Evolutionary conservation across 2,329 filamentous ascomycete species (phyloP), one percentile per base, ranked within the genome.

Genomic region (Monascus ruber): DNA sequence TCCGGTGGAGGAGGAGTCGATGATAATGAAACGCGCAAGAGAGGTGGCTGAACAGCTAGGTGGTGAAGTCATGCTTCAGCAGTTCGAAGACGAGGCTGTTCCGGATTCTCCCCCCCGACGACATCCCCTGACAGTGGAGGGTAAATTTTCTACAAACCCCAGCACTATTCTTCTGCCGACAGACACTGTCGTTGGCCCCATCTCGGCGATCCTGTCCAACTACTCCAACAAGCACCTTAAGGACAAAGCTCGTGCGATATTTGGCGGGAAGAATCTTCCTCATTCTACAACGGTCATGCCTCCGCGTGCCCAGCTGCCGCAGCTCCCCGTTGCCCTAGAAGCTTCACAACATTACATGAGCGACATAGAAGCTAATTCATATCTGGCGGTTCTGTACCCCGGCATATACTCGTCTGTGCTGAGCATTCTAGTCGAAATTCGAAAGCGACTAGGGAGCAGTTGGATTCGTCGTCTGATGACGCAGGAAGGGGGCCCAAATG

Each of bases 241-340:
- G 28, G 73, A 81, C 41, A 73, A 82, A 1, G 84, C 88, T 0
- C 77, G 85, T 48, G 74, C 71, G 33, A 71, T 77, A 1, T 89
- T 94, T 56, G 89, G 88, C 33, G 89, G 89, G 0, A 63, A 64
- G 3, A 77, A 79, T 0, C 67, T 96, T 10, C 88, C 88, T 3
- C 72, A 82, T 54, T 93, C 86, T 1, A 79, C 83, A 1, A 74
- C 79, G 1, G 88, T 83, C 2, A 81, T 83, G 0, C 63, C 66
- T 27, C 66, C 70, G 2, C 58, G 50, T n/a, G 55, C 59, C 44
- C 64, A 60, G 24, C 64, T 71, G 47, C 65, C 71, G 28, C 75
- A 79, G 54, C 67, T 72, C 41, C 69, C 77, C 0, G 76, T 81
- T 35, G 66, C 73, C 0, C 56, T 81, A 2, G 66, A 73, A 41